Base-by-base conservation (phyloP, 306 rosid genomes). In the Cicer yamashitae region DNA sequence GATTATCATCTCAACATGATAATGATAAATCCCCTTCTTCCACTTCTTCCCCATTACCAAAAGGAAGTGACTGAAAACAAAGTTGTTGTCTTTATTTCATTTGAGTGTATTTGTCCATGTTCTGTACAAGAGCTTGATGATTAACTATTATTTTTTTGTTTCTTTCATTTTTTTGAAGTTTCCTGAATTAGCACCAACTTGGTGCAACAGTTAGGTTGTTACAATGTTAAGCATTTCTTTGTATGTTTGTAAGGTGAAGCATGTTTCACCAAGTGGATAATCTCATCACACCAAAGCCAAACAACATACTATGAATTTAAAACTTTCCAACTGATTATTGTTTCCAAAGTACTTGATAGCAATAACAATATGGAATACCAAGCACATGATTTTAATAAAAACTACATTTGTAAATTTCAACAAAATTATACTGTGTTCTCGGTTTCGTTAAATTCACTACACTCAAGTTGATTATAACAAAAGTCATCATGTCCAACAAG, bases 101-200 rank as follows among this genome's bases (percentile, higher is more conserved):
- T 82, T 65, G 20, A 76, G 56, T 84, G 82, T 72, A 56, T 71
- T 25, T 82, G 71, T 77, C 59, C 59, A 64, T 37, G 68, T 70
- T 75, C 63, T 63, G 40, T 64, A 75, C 67, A 75, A 69, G 62
- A 64, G 74, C 64, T 44, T 64, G 76, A 46, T 68, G 44, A 47
- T 77, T 77, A 67, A 51, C 40, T 34, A 25, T 14, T 68, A 45
- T 77, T 8, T 56, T 57, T 67, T 15, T 60, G 66, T 34, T 73
- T 74, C 39, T 51, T 66, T 66, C 54, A 53, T 30, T 71, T 71
- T 39, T 25, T 25, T 25, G 30, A 56, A 74, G 77, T 20, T 61
- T 41, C 64, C 17, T 76, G 77, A 63, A 46, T 75, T 60, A 40
- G 52, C 75, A 71, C 75, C 75, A 9, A 17, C 38, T 71, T 40